phyloP scores from a whole-genome alignment of 495 filamentous ascomycete genomes.

The Penicillium cosmopolitanum region DNA sequence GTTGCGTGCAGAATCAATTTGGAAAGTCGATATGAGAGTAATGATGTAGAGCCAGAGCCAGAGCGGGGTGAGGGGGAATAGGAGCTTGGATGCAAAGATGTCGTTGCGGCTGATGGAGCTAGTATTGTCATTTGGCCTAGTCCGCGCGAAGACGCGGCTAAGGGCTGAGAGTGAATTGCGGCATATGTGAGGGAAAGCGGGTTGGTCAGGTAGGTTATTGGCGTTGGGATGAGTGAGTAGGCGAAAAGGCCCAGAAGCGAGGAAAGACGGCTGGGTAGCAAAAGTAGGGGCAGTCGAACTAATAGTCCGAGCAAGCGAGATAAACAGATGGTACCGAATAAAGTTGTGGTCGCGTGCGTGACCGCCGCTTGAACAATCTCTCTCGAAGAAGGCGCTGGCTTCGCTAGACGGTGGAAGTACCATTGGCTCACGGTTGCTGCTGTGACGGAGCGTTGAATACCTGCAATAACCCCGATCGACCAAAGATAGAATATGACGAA shows the following conservation, averaged over 20 bases:
- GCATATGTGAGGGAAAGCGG: slow-evolving; percentile 90
- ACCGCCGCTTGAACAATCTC: slow-evolving; percentile 83
- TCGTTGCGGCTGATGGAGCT: slow-evolving; percentile 57
- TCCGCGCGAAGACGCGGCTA: slow-evolving; percentile 73
- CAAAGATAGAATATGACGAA: slow-evolving; percentile 95
- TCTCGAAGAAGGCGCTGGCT: slow-evolving; percentile 72
- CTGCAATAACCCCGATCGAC: slow-evolving; percentile 83
- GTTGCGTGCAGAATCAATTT: slow-evolving; percentile 91
- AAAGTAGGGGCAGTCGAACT: slow-evolving; percentile 81
- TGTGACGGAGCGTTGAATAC: slow-evolving; percentile 86
- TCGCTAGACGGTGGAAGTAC: slow-evolving; percentile 93
- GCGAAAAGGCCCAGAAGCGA: slow-evolving; percentile 64
- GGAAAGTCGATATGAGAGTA: slow-evolving; percentile 80
- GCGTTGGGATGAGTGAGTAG: slow-evolving; percentile 81
- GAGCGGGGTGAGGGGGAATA: slow-evolving; percentile 45
- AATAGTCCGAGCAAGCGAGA: slow-evolving; percentile 78
- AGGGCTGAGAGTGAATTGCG: slow-evolving; percentile 87
- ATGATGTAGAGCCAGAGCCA: slow-evolving; percentile 30
- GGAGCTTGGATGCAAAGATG: slow-evolving; percentile 52
- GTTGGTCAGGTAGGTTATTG: slow-evolving; percentile 82
- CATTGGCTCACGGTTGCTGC: slow-evolving; percentile 96
- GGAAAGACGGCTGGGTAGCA: slow-evolving; percentile 75
- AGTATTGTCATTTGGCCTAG: slow-evolving; percentile 79
- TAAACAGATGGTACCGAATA: slow-evolving; percentile 92
- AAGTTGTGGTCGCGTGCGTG: slow-evolving; percentile 74